phyloP scores from a whole-genome alignment of 2,329 filamentous ascomycete genomes.

The Botryotinia narcissicola region DNA sequence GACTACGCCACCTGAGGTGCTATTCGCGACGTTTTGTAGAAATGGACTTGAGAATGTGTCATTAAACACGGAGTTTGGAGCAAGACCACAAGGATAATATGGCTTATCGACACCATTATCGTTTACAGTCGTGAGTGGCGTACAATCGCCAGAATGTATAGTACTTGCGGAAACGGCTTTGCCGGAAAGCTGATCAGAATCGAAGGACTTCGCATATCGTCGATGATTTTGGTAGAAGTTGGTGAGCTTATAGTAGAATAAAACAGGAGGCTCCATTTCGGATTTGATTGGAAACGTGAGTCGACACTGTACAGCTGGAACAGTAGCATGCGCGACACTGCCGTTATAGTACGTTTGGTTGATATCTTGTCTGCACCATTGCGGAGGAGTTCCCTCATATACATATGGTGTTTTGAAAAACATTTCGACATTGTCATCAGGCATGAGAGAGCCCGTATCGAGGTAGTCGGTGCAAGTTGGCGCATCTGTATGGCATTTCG shows the following conservation, averaged over 20 bases:
- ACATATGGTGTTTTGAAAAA: slow-evolving; percentile 58
- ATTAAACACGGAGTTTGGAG: slow-evolving; percentile 97
- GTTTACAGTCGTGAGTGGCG: slow-evolving; percentile 61
- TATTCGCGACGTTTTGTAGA: slow-evolving; percentile 43
- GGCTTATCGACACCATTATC: slow-evolving; percentile 56
- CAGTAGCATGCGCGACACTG: slow-evolving; percentile 30
- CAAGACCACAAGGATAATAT: slow-evolving; percentile 92
- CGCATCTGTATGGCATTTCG: slow-evolving; percentile 64
- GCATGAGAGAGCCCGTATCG: slow-evolving; percentile 32
- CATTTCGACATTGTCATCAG: background rate
- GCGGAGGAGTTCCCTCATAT: slow-evolving; percentile 26
- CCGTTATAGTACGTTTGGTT: slow-evolving; percentile 43
- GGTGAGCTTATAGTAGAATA: slow-evolving; percentile 92
- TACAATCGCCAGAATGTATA: slow-evolving; percentile 69
- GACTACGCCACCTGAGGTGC: slow-evolving; percentile 31
- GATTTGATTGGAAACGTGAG: slow-evolving; percentile 79
- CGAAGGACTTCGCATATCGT: slow-evolving; percentile 88
- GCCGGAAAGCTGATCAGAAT: slow-evolving; percentile 79
- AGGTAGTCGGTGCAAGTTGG: slow-evolving; percentile 53
- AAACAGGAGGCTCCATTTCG: slow-evolving; percentile 74
- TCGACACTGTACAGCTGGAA: slow-evolving; percentile 56
- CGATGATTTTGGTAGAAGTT: slow-evolving; percentile 99
- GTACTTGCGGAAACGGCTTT: slow-evolving; percentile 56
- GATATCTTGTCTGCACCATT: slow-evolving; percentile 36
- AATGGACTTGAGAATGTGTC: slow-evolving; percentile 74